Evolutionary conservation across 768 basidiomycete genomes (phyloP).

Genomic region (Goffeauzyma gilvescens): DNA sequence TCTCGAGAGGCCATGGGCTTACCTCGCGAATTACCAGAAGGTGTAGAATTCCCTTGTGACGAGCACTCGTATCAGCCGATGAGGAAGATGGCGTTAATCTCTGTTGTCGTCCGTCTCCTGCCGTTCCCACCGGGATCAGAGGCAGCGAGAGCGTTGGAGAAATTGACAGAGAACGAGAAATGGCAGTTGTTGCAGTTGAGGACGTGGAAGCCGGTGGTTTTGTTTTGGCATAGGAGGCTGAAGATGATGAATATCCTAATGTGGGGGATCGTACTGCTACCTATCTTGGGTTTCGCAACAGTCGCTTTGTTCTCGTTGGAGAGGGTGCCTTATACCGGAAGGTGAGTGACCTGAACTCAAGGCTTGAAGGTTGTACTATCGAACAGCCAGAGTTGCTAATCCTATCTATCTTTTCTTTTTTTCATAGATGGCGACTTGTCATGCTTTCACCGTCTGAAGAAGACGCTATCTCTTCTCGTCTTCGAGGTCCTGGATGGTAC

Average conservation of each 20-base stretch:
- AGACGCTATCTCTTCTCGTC: conserved; percentile 61
- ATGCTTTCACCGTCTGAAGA: conserved; percentile 83
- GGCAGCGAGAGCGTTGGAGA: background rate
- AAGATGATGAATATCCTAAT: conserved; percentile 10
- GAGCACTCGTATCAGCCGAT: background rate
- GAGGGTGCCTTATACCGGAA: conserved; percentile 25
- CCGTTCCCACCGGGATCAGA: background rate
- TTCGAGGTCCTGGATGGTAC: conserved; percentile 74
- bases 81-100: background rate
- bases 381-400: background rate
- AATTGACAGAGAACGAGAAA: background rate
- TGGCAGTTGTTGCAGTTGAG: background rate
- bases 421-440: conserved; percentile 65
- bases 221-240: background rate
- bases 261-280: conserved; percentile 16
- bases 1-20: background rate
- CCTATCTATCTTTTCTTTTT: too few relatives aligned
- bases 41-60: background rate
- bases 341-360: background rate
- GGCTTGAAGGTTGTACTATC: background rate
- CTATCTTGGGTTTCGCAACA: conserved; percentile 15
- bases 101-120: background rate
- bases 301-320: conserved; percentile 24
- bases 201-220: background rate
- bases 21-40: background rate